Evolutionary conservation across 2,329 filamentous ascomycete genomes (phyloP).

Genomic region (Cercospora zeae-maydis): DNA sequence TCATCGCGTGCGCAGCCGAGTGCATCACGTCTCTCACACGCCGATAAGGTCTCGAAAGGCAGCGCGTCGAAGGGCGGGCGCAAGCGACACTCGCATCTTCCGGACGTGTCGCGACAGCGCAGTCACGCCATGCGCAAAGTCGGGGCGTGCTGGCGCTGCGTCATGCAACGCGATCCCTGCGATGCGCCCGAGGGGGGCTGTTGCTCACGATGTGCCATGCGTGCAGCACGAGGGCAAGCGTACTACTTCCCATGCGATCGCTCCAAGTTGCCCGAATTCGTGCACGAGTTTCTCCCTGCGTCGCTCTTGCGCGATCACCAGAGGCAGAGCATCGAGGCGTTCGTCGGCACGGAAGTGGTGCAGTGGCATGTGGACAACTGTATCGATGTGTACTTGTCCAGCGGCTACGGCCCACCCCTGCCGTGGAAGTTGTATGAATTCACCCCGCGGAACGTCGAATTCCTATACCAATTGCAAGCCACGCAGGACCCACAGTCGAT

Average conservation of each 20-base stretch:
- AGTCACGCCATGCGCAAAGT: slow-evolving; percentile 47
- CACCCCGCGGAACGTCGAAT: slow-evolving; percentile 39
- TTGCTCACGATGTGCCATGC: slow-evolving; percentile 34
- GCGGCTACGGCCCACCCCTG: slow-evolving; percentile 44
- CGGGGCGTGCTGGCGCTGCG: slow-evolving; percentile 49
- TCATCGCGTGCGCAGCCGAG: background rate
- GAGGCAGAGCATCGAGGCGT: slow-evolving; percentile 43
- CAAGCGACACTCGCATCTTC: slow-evolving; percentile 38
- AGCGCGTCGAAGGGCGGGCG: slow-evolving; percentile 29
- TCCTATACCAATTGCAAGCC: slow-evolving; percentile 44
- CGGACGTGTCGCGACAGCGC: slow-evolving; percentile 39
- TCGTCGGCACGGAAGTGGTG: slow-evolving; percentile 38
- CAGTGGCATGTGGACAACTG: slow-evolving; percentile 34
- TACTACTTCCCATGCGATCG: slow-evolving; percentile 46
- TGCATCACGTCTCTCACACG: slow-evolving; percentile 1
- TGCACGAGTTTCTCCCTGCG: slow-evolving; percentile 43
- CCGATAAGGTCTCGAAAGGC: slow-evolving; percentile 18
- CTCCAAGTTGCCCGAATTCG: slow-evolving; percentile 45
- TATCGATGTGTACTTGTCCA: slow-evolving; percentile 44
- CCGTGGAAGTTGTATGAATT: slow-evolving; percentile 48
- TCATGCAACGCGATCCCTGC: slow-evolving; percentile 47
- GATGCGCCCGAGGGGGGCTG: slow-evolving; percentile 27
- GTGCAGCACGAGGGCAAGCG: slow-evolving; percentile 37
- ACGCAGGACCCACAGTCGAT: slow-evolving; percentile 37
- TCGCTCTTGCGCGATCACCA: slow-evolving; percentile 34